Evolutionary conservation across 2,329 filamentous ascomycete genomes (phyloP).

Genomic region (Drechslera avenae): DNA sequence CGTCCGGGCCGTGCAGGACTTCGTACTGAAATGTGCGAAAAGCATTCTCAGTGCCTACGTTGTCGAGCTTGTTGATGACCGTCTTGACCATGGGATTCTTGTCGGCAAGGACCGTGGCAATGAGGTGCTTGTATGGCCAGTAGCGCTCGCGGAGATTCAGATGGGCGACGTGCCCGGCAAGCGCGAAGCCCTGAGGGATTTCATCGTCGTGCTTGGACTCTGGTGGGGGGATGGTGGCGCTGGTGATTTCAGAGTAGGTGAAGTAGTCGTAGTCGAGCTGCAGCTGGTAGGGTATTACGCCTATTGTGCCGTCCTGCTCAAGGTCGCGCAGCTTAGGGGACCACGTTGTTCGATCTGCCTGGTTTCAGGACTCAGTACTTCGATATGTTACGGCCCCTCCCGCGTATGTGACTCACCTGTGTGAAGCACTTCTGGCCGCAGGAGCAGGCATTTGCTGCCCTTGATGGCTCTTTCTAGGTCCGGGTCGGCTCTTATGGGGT

Average conservation of each 20-base stretch:
- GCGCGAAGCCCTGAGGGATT: slow-evolving; percentile 83
- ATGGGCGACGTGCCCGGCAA: slow-evolving; percentile 92
- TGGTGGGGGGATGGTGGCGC: slow-evolving; percentile 70
- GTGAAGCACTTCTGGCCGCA: slow-evolving; percentile 51
- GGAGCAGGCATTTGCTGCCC: slow-evolving; percentile 54
- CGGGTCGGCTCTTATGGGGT: slow-evolving; percentile 65
- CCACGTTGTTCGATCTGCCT: slow-evolving; percentile 74
- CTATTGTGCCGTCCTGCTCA: slow-evolving; percentile 69
- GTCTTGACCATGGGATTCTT: slow-evolving; percentile 84
- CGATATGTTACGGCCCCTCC: slow-evolving; percentile 7
- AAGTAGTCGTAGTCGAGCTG: slow-evolving; percentile 83
- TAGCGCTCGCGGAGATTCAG: slow-evolving; percentile 86
- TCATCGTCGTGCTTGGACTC: slow-evolving; percentile 78
- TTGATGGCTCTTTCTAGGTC: slow-evolving; percentile 60
- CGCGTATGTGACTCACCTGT: slow-evolving; percentile 38
- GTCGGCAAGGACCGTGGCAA: slow-evolving; percentile 84
- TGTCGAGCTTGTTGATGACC: slow-evolving; percentile 94
- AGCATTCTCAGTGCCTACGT: slow-evolving; percentile 81
- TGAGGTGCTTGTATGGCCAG: slow-evolving; percentile 81
- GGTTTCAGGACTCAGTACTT: slow-evolving; percentile 44
- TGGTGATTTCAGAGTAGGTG: slow-evolving; percentile 84
- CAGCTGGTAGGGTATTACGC: slow-evolving; percentile 75
- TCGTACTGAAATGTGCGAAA: slow-evolving; percentile 95
- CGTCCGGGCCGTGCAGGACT: slow-evolving; percentile 78
- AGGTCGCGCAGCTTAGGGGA: slow-evolving; percentile 71